phyloP scores from a whole-genome alignment of 768 basidiomycete genomes.

The Kwoniella bestiolae region DNA sequence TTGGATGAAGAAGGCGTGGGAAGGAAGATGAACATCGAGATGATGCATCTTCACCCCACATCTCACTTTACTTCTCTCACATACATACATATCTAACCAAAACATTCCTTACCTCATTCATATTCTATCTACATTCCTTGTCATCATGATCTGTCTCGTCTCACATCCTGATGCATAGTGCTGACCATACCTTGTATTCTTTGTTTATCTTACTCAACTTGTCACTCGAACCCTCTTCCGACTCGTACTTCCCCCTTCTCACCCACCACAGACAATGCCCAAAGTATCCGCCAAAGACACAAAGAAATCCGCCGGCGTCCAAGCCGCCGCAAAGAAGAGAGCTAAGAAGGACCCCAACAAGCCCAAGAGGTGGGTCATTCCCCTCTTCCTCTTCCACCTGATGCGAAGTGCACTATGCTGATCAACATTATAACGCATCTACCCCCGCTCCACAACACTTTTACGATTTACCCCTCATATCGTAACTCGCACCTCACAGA shows the following conservation, averaged over 20 bases:
- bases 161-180: constrained; percentile 2
- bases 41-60: constrained; percentile 5
- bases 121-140: not conserved
- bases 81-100: not conserved
- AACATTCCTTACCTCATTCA: constrained; percentile 19
- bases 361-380: constrained; percentile 67
- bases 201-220: not conserved
- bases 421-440: no score
- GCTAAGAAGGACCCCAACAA: constrained; percentile 73
- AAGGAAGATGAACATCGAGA: not conserved
- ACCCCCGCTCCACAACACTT: no score
- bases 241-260: not conserved
- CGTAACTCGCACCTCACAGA: no score
- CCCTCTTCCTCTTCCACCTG: not conserved
- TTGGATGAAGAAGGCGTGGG: not conserved
- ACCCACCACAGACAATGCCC: constrained; percentile 22
- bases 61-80: not conserved
- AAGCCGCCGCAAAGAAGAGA: constrained; percentile 32
- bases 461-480: no score
- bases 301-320: constrained; percentile 34
- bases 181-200: not conserved
- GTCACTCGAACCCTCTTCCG: not conserved
- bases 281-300: constrained; percentile 34
- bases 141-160: not conserved
- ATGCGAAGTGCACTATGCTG: no score